phyloP scores from a whole-genome alignment of 352 stramenopile species.

The Lagenidium sp. region DNA sequence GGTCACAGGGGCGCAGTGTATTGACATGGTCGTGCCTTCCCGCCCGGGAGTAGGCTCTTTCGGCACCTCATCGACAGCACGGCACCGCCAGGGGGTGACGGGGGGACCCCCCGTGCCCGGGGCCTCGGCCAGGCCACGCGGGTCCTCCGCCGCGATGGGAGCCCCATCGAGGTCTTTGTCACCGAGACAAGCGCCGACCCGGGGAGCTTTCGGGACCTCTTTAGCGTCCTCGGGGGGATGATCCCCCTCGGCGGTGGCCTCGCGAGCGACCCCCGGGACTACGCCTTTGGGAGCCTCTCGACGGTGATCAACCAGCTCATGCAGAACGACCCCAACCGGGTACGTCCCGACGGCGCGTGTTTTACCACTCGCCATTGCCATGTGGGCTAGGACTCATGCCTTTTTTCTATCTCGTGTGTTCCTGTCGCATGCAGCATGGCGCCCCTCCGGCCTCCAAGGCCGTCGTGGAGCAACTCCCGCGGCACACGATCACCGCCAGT shows the following conservation, averaged over 20 bases:
- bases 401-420: background rate
- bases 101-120: constrained; percentile 1
- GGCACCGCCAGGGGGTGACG: background rate
- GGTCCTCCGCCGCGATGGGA: constrained; percentile 57
- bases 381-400: too few species aligned
- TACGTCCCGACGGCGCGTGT: too few species aligned
- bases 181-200: constrained; percentile 27
- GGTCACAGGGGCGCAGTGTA: too few species aligned
- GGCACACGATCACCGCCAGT: constrained; percentile 57
- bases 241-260: constrained; percentile 22
- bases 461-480: constrained; percentile 63
- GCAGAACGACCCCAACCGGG: constrained; percentile 81
- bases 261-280: constrained; percentile 63
- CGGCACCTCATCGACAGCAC: constrained; percentile 12
- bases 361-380: too few species aligned
- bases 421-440: constrained; percentile 39
- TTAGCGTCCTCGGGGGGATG: constrained; percentile 42
- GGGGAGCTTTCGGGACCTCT: constrained; percentile 31
- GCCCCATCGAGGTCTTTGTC: constrained; percentile 73
- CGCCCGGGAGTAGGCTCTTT: constrained; percentile 7
- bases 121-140: constrained; percentile 19
- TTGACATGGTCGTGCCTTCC: too few species aligned
- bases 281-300: constrained; percentile 78
- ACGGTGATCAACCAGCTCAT: constrained; percentile 86
- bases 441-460: constrained; percentile 69